Base-by-base conservation (phyloP, 768 basidiomycete species). In the Ramaria rubella region DNA sequence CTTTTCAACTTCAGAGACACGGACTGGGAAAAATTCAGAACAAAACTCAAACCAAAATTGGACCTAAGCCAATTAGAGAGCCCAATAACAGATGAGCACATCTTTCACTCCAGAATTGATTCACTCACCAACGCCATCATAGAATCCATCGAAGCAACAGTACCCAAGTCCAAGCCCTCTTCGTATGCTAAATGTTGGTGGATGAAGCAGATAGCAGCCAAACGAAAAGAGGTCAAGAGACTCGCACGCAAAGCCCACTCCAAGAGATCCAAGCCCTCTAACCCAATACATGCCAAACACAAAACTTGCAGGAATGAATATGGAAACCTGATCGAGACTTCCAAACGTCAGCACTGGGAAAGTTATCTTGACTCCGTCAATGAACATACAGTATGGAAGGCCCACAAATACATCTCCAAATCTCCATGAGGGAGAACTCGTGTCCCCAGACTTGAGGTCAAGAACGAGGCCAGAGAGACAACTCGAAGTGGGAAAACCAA, bases 121-220 rank as follows among this genome's bases (percentile, higher is more conserved):
- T 7, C 4, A 2, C 49, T 74, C 0, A 61, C 58, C 0, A 31
- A 12, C 0, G 64, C 65, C 0, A 49, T n/a, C n/a, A n/a, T n/a
- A n/a, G n/a, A n/a, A n/a, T n/a, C n/a, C n/a, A n/a, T n/a, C n/a
- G n/a, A n/a, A n/a, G n/a, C n/a, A n/a, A n/a, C n/a, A n/a, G n/a
- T n/a, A n/a, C n/a, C n/a, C n/a, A n/a, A n/a, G n/a, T n/a, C n/a
- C n/a, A n/a, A n/a, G n/a, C n/a, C n/a, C n/a, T n/a, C n/a, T n/a
- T n/a, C n/a, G n/a, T n/a, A 73, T 49, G 26, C 57, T 2, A 72
- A 72, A 29, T 21, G 64, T 1, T 75, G 72, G 74, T 75, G 67
- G 69, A 64, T 52, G 6, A 45, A 58, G 14, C 69, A 70, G 0
- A 68, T 77, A 2, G 52, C 52, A 0, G 48, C 60, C 0, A 36